These are phyloP conservation scores for Xylaria sp. DNA, from an alignment of 2,329 filamentous ascomycete species.

Conservation along the genomic window DNA sequence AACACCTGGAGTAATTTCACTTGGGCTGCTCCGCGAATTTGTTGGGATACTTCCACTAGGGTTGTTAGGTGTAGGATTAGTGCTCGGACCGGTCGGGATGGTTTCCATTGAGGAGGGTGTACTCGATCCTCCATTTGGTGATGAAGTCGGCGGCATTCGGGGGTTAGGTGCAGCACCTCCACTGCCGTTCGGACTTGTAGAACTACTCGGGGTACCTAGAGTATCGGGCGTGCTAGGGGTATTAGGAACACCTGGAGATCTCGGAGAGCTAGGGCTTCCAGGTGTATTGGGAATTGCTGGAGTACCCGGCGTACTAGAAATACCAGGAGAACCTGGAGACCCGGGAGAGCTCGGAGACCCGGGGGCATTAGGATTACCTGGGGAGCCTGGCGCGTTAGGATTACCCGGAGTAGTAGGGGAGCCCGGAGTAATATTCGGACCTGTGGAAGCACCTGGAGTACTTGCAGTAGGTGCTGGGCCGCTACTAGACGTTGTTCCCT, in stretches of 20 bases:
- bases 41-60: neutral
- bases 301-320: neutral
- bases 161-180: conserved; percentile 20
- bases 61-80: conserved; percentile 5
- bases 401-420: neutral
- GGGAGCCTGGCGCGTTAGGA: neutral
- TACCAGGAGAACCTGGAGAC: neutral
- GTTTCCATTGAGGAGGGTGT: neutral
- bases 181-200: conserved; percentile 19
- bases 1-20: neutral
- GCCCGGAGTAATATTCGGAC: neutral
- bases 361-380: neutral
- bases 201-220: neutral
- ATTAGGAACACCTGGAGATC: neutral
- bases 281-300: neutral
- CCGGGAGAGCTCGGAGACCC: neutral
- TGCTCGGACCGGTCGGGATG: conserved; percentile 1
- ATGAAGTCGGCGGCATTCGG: neutral
- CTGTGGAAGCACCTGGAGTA: neutral
- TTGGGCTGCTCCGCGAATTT: conserved; percentile 1
- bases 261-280: neutral
- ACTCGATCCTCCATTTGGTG: conserved; percentile 2
- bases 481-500: conserved; percentile 9
- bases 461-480: conserved; percentile 1
- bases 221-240: neutral